Evolutionary conservation across 106 monocot species (phyloP), one percentile per base, ranked within the genome.

Genomic region (Hemerocallis citrina): DNA sequence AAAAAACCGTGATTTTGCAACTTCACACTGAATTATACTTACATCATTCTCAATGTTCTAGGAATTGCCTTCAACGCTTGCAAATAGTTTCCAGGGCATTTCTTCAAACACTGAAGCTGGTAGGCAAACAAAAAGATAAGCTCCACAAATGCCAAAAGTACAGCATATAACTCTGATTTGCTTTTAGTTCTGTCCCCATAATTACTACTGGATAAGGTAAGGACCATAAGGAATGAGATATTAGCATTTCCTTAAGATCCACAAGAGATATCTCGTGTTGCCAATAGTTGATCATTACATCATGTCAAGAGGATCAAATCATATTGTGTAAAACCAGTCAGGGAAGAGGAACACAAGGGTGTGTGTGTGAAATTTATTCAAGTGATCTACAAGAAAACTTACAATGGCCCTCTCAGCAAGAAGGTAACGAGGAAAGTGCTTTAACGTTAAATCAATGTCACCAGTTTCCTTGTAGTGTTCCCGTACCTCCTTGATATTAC

Each of bases 1-100:
- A n/a, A n/a, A n/a, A n/a, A n/a, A n/a, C n/a, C n/a, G n/a, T n/a
- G n/a, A n/a, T n/a, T n/a, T n/a, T n/a, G n/a, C n/a, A n/a, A n/a
- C n/a, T n/a, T n/a, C n/a, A n/a, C n/a, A n/a, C n/a, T n/a, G n/a
- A n/a, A n/a, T n/a, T 19, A 67, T 28, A 74, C 91, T 49, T 92
- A 98, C 98, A 98, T 98, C 92, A 98, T 82, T 88, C 98, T 88
- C 36, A 98, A 42, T 33, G 98, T 92, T 81, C 98, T 98, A 59
- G 98, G 88, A 62, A 98, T 85, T 25, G 72, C 79, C 62, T 85
- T 84, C 41, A 98, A 66, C 46, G 92, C 84, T 40, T 98, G 92
- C 57, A 98, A 68, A 79, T 82, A 92, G 75, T 98, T 98, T 34
- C 92, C 98, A 58, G 98, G 88, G 55, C 85, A 98, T 79, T 92